Evolutionary conservation across 352 stramenopile genomes (phyloP).

Genomic region (Globisporangium apiculatum): DNA sequence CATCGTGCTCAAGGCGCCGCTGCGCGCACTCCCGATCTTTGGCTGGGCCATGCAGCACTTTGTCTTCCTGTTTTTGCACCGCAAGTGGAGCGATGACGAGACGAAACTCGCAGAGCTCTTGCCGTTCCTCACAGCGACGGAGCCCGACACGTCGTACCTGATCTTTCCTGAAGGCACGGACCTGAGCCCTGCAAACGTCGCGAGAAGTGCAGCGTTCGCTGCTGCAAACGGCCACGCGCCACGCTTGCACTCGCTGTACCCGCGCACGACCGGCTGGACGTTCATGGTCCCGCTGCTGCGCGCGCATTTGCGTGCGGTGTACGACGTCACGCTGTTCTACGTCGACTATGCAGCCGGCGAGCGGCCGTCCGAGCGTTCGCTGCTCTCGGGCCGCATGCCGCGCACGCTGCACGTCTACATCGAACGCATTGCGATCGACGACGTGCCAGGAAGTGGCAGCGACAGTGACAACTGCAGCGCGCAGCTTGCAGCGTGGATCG

Average conservation of each 20-base stretch:
- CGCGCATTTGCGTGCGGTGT: constrained; percentile 54
- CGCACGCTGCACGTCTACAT: constrained; percentile 68
- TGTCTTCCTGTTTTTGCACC: constrained; percentile 77
- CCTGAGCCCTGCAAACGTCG: constrained; percentile 53
- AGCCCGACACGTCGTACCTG: constrained; percentile 60
- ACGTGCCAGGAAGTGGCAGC: constrained; percentile 12
- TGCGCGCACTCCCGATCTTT: constrained; percentile 69
- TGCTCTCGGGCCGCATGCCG: constrained; percentile 53
- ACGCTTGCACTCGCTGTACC: constrained; percentile 67
- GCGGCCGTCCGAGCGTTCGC: constrained; percentile 55
- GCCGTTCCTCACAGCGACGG: constrained; percentile 37
- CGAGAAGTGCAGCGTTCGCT: constrained; percentile 55
- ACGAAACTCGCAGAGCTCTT: constrained; percentile 41
- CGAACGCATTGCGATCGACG: constrained; percentile 42
- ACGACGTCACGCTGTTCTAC: constrained; percentile 82
- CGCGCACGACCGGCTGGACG: constrained; percentile 65
- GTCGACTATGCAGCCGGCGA: constrained; percentile 55
- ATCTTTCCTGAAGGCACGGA: constrained; percentile 82
- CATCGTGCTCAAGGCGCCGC: constrained; percentile 73
- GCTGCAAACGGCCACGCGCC: constrained; percentile 31
- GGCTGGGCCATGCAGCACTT: constrained; percentile 86
- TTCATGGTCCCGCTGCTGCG: constrained; percentile 67
- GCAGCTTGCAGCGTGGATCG: constrained; percentile 49
- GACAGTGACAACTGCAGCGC: constrained; percentile 20
- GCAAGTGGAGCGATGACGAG: constrained; percentile 57